phyloP scores from a whole-genome alignment of 495 filamentous ascomycete species.

The Hyaloscypha bicolor region DNA sequence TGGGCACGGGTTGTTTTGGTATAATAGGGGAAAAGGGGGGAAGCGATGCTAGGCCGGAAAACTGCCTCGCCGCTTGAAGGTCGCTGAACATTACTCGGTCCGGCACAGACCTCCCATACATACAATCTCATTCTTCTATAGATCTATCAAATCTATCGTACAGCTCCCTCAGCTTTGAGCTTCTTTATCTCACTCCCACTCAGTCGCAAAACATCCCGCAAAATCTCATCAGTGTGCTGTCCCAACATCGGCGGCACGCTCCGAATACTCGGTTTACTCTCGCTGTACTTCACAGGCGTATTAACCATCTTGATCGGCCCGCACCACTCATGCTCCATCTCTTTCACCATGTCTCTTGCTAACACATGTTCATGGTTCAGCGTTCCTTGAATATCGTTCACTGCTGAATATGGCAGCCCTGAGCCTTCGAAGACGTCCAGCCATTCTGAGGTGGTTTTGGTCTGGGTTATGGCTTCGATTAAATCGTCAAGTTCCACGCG shows the following conservation, averaged over 20 bases:
- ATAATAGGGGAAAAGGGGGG: not conserved
- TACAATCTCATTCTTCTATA: not conserved
- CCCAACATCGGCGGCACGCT: slow-evolving; percentile 84
- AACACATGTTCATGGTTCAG: slow-evolving; percentile 84
- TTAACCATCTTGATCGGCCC: slow-evolving; percentile 89
- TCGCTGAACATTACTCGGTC: not conserved
- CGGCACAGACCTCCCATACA: not conserved
- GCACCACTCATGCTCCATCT: slow-evolving; percentile 79
- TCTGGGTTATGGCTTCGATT: slow-evolving; percentile 72
- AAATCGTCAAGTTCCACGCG: slow-evolving; percentile 72
- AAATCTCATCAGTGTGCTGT: slow-evolving; percentile 88
- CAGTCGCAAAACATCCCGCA: slow-evolving; percentile 67
- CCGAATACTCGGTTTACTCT: slow-evolving; percentile 74
- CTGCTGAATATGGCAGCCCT: slow-evolving; percentile 92
- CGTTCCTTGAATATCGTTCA: slow-evolving; percentile 87
- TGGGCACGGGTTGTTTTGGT: not conserved
- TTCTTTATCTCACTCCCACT: slow-evolving; percentile 59
- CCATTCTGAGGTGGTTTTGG: slow-evolving; percentile 90
- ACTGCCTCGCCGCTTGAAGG: not conserved
- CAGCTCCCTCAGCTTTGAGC: slow-evolving; percentile 68
- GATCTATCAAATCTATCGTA: slow-evolving; percentile 53
- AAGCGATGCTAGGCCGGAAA: not conserved
- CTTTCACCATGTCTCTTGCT: slow-evolving; percentile 85
- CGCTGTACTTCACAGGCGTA: slow-evolving; percentile 94
- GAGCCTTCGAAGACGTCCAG: slow-evolving; percentile 82